Base-by-base conservation (phyloP, 305 asterid genomes). In the Caryopteris hybrid region DNA sequence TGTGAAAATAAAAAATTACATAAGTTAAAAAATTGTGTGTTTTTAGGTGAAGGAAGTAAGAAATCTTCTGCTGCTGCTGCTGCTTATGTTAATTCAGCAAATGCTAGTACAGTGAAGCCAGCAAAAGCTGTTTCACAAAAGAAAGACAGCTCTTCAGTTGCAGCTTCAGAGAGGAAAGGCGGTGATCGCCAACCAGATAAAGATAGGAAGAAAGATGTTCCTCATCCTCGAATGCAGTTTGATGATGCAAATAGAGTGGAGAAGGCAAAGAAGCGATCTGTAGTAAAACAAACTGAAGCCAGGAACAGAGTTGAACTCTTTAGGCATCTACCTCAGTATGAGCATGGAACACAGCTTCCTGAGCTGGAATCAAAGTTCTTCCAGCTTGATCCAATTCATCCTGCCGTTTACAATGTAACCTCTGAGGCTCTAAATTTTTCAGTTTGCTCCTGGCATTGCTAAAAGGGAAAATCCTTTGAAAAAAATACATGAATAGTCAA, bases 181-280 rank as follows among this genome's bases (percentile, higher is more conserved):
- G 69, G 73, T 61, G 97, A 84, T 69, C 91, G 86, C 58, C 83
- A 76, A 33, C 66, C 80, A 56, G 95, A 89, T 76, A 92, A 92
- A 81, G 96, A 89, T 72, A 81, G 92, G 78, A 92, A 87, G 84
- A 92, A 89, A 80, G 95, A 89, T 46, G 86, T 80, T 55, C 98
- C 95, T 67, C 94, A 85, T 80, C 98, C 98, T 4, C 83, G 96
- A 41, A 83, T 92, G 96, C 98, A 92, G 81, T 92, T 92, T 78
- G 98, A 92, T 64, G 98, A 92, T 73, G 75, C 83, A 70, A 83
- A 64, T 68, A 90, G 92, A 56, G 96, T 92, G 71, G 96, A 89
- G 68, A 92, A 92, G 85, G 95, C 95, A 51, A 92, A 89, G 81
- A 92, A 84, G 78, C 88, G 96, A 18, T 80, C 95, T 3, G 92